phyloP scores from a whole-genome alignment of 257 asterid genomes.

The Forsythia suspensa region DNA sequence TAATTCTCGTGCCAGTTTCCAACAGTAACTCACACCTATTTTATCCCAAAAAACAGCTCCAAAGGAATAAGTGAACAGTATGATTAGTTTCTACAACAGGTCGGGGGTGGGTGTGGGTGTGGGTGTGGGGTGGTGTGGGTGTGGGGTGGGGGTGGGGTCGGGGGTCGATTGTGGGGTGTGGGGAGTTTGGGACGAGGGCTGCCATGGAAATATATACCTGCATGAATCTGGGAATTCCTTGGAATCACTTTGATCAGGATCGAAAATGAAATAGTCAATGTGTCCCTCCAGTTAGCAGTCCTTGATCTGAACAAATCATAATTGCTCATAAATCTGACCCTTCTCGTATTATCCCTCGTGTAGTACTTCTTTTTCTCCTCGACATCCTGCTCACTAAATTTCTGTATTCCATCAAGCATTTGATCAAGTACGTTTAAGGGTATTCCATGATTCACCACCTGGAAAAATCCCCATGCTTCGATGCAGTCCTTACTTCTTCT shows the following conservation, averaged over 20 bases:
- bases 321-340: constrained; percentile 34
- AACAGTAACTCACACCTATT: no score
- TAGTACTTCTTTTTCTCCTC: constrained; percentile 44
- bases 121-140: no score
- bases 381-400: constrained; percentile 33
- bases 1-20: no score
- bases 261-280: constrained; percentile 31
- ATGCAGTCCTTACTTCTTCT: constrained; percentile 34
- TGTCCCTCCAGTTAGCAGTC: constrained; percentile 70
- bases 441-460: constrained; percentile 49
- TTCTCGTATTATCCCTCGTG: constrained; percentile 35
- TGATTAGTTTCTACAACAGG: no score
- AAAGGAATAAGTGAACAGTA: not conserved
- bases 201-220: constrained; percentile 36
- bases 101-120: no score
- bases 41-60: not conserved
- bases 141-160: no score
- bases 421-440: constrained; percentile 31
- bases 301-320: constrained; percentile 37
- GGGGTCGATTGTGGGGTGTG: no score
- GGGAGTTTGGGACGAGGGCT: no score
- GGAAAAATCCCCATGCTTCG: constrained; percentile 54
- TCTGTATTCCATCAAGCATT: constrained; percentile 24
- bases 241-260: constrained; percentile 15
- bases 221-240: constrained; percentile 44